phyloP scores from a whole-genome alignment of 2,329 filamentous ascomycete species.

The Camillea tinctor region DNA sequence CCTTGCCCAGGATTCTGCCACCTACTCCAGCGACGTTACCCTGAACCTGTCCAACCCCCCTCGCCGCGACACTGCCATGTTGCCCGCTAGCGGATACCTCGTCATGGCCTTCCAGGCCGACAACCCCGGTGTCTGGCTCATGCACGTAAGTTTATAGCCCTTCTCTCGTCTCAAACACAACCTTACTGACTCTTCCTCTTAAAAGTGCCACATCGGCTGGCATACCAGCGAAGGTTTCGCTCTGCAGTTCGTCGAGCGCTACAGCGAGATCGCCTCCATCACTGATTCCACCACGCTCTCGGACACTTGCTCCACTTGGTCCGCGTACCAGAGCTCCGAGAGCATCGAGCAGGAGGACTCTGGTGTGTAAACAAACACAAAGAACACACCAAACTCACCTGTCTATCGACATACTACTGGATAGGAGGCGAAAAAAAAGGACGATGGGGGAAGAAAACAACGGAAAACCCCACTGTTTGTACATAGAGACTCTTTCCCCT shows the following conservation, averaged over 20 bases:
- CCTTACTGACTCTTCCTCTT: background rate
- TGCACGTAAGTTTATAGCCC: conserved; percentile 24
- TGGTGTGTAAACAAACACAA: background rate
- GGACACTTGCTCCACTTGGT: conserved; percentile 8
- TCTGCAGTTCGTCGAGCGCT: conserved; percentile 13
- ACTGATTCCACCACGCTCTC: conserved; percentile 4
- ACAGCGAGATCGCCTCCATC: conserved; percentile 7
- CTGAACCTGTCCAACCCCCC: conserved; percentile 44
- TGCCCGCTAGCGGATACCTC: conserved; percentile 45
- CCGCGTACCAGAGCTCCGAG: conserved; percentile 1
- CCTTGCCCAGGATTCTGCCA: conserved; percentile 32
- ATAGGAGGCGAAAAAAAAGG: no score
- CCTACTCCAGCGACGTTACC: conserved; percentile 28
- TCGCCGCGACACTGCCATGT: conserved; percentile 46
- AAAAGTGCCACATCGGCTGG: conserved; percentile 25
- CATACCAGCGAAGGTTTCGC: conserved; percentile 17
- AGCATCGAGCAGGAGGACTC: conserved; percentile 8
- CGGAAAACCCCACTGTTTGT: no score
- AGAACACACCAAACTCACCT: no score
- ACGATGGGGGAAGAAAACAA: no score
- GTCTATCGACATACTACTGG: no score
- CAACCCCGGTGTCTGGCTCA: conserved; percentile 51
- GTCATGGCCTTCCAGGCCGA: conserved; percentile 50
- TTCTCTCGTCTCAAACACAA: background rate
- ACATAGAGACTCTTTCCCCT: no score